These are phyloP conservation scores for Betula pendula DNA, from an alignment of 306 rosid genomes.

Conservation along the genomic window DNA sequence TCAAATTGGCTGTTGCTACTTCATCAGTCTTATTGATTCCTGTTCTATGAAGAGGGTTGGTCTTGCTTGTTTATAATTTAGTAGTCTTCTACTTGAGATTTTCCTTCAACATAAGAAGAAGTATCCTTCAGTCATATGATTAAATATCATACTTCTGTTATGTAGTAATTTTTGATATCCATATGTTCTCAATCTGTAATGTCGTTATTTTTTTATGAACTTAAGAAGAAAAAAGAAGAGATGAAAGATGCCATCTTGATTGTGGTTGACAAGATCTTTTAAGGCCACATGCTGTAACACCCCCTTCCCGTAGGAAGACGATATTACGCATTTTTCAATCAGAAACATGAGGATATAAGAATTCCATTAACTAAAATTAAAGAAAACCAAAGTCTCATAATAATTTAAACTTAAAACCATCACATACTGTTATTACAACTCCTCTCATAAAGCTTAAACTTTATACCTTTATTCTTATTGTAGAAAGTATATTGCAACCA, in stretches of 20 bases:
- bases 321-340: no score
- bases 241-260: neutral
- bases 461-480: no score
- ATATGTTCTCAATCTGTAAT: neutral
- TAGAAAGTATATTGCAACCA: no score
- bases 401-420: no score
- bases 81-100: neutral
- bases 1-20: neutral
- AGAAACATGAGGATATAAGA: no score
- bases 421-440: no score
- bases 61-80: neutral
- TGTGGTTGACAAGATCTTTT: neutral
- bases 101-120: neutral
- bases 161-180: neutral
- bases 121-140: neutral
- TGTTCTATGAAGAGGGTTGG: neutral
- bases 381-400: no score
- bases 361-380: no score
- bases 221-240: neutral
- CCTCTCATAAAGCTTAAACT: no score
- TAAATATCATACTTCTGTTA: neutral
- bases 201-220: neutral
- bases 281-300: no score
- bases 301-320: no score
- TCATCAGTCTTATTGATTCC: neutral